Evolutionary conservation across 345 rosid genomes (phyloP).

Genomic region (Aquilaria sinensis): DNA sequence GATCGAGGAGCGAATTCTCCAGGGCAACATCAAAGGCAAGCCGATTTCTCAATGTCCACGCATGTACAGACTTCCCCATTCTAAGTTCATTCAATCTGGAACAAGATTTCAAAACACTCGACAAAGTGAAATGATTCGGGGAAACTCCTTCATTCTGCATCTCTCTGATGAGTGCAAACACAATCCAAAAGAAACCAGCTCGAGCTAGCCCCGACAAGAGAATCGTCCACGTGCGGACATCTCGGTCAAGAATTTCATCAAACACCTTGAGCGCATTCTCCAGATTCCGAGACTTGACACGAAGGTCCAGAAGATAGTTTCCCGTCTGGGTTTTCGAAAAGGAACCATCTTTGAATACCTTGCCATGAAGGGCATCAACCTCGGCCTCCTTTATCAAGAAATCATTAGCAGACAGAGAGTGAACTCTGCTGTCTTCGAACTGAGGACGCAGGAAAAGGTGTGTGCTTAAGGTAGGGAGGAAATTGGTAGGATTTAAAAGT

Average conservation of each 20-base stretch:
- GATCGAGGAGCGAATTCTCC: constrained; percentile 40
- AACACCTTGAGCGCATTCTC: constrained; percentile 27
- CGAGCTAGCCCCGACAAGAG: constrained; percentile 35
- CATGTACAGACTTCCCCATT: constrained; percentile 41
- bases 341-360: constrained; percentile 23
- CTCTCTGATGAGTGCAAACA: constrained; percentile 21
- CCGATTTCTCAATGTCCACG: constrained; percentile 38
- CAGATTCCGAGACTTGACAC: constrained; percentile 5
- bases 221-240: constrained; percentile 40
- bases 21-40: constrained; percentile 31
- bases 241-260: constrained; percentile 20
- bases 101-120: constrained; percentile 41
- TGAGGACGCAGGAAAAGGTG: not conserved
- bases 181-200: constrained; percentile 17
- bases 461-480: not conserved
- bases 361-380: constrained; percentile 20
- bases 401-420: not conserved
- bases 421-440: not conserved
- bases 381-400: not conserved
- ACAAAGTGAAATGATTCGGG: constrained; percentile 48
- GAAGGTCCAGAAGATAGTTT: constrained; percentile 10
- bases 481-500: not conserved
- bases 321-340: constrained; percentile 10
- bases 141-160: constrained; percentile 30
- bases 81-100: constrained; percentile 27